Evolutionary conservation across 345 rosid species (phyloP).

Genomic region (Reutealis trisperma): DNA sequence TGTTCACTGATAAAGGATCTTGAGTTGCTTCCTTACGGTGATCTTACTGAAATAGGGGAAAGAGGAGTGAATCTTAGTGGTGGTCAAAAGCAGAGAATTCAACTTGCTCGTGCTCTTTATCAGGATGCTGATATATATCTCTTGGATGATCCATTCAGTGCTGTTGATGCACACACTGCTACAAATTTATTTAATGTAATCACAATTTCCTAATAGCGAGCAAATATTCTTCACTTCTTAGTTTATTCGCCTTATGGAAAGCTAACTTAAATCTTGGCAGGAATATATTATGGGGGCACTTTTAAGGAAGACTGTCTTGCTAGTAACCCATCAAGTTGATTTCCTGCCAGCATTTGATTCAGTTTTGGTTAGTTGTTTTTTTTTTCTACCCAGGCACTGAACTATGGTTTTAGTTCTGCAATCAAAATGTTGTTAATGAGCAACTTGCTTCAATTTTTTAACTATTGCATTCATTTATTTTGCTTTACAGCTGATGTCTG

Average conservation of each 20-base stretch:
- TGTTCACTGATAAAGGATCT: slow-evolving; percentile 87
- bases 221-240: neutral
- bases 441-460: neutral
- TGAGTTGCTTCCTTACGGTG: slow-evolving; percentile 84
- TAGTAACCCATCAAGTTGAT: slow-evolving; percentile 97
- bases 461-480: neutral
- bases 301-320: slow-evolving; percentile 65
- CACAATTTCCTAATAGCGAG: neutral
- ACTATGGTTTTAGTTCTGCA: neutral
- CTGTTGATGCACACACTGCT: slow-evolving; percentile 96
- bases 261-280: slow-evolving; percentile 48
- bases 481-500: slow-evolving; percentile 75
- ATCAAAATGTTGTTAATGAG: neutral
- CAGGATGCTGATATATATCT: slow-evolving; percentile 90
- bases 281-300: slow-evolving; percentile 84
- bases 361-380: slow-evolving; percentile 67
- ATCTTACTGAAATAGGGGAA: slow-evolving; percentile 94
- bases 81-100: slow-evolving; percentile 96
- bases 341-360: slow-evolving; percentile 88
- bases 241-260: slow-evolving; percentile 12
- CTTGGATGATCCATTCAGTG: slow-evolving; percentile 95
- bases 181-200: slow-evolving; percentile 81
- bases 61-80: slow-evolving; percentile 98
- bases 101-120: slow-evolving; percentile 95
- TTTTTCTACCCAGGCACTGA: neutral